phyloP scores from a whole-genome alignment of 2,329 filamentous ascomycete genomes.

The Alternaria burnsii region DNA sequence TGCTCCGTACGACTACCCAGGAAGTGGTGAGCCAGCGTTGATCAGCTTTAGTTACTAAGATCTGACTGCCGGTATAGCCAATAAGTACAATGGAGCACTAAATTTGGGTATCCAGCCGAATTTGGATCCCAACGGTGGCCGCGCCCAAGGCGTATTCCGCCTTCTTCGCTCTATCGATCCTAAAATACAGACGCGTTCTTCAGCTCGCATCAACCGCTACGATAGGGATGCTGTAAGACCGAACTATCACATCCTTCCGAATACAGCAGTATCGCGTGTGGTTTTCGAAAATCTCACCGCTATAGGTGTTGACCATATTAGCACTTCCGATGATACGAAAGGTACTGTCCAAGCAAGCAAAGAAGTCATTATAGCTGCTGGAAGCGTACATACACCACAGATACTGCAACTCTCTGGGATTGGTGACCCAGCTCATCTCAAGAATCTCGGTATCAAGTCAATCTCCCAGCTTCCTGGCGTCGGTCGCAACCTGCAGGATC shows the following conservation, averaged over 20 bases:
- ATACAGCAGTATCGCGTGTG: constrained; percentile 28
- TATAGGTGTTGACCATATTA: constrained; percentile 29
- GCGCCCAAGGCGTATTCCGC: constrained; percentile 44
- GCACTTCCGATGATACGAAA: constrained; percentile 6
- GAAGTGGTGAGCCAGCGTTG: constrained; percentile 21
- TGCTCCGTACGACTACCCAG: constrained; percentile 36
- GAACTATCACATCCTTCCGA: constrained; percentile 43
- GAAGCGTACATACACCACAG: constrained; percentile 67
- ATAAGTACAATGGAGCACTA: constrained; percentile 29
- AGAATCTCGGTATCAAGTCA: constrained; percentile 21
- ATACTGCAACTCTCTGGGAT: constrained; percentile 70
- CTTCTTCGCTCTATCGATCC: constrained; percentile 39
- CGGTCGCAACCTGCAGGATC: constrained; percentile 41
- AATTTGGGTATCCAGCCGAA: constrained; percentile 23
- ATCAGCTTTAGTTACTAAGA: background rate
- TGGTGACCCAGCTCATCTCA: constrained; percentile 46
- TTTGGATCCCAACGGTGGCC: constrained; percentile 31
- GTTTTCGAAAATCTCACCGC: constrained; percentile 25
- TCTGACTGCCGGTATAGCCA: constrained; percentile 15
- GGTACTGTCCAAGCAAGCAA: constrained; percentile 24
- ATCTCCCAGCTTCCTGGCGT: constrained; percentile 37
- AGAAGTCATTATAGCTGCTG: constrained; percentile 68
- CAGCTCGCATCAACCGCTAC: constrained; percentile 43
- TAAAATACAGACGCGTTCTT: constrained; percentile 39
- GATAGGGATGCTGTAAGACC: constrained; percentile 35